Evolutionary conservation across 768 basidiomycete species (phyloP).

Genomic region (Pleurotus tuoliensis): DNA sequence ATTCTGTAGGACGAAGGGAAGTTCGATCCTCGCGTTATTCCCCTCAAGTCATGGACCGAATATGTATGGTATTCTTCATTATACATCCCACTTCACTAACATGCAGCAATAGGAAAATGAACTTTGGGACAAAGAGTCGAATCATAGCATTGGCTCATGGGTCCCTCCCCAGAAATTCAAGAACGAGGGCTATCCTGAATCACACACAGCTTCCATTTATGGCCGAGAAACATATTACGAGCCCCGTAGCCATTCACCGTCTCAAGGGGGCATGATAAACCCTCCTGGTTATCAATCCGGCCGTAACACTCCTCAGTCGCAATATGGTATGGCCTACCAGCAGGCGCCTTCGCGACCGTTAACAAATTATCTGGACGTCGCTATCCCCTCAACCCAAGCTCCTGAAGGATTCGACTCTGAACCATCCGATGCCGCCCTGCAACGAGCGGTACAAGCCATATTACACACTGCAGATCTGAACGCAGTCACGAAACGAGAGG

Average conservation of each 20-base stretch:
- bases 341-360: constrained; percentile 65
- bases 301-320: constrained; percentile 64
- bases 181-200: constrained; percentile 74
- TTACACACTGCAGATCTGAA: constrained; percentile 81
- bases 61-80: constrained; percentile 53
- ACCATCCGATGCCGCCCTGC: constrained; percentile 71
- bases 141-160: constrained; percentile 94
- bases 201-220: constrained; percentile 75
- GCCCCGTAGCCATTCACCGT: constrained; percentile 68
- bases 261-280: constrained; percentile 62
- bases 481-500: constrained; percentile 87
- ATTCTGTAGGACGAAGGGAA: constrained; percentile 85
- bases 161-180: constrained; percentile 71
- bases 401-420: constrained; percentile 49
- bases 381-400: constrained; percentile 50
- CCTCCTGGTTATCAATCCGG: constrained; percentile 77
- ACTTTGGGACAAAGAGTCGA: constrained; percentile 96
- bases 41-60: constrained; percentile 95
- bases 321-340: constrained; percentile 46
- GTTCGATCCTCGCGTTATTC: constrained; percentile 91
- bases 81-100: constrained; percentile 1
- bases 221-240: constrained; percentile 89
- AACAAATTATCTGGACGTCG: constrained; percentile 76
- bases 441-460: constrained; percentile 68
- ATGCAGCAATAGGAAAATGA: constrained; percentile 70